A percentile compares a stretch with the other conserved stretches of the same genome.
These are phyloP conservation scores for Kazachstania viticola DNA, from an alignment of 805 yeast genomes.

Conservation along the genomic window DNA sequence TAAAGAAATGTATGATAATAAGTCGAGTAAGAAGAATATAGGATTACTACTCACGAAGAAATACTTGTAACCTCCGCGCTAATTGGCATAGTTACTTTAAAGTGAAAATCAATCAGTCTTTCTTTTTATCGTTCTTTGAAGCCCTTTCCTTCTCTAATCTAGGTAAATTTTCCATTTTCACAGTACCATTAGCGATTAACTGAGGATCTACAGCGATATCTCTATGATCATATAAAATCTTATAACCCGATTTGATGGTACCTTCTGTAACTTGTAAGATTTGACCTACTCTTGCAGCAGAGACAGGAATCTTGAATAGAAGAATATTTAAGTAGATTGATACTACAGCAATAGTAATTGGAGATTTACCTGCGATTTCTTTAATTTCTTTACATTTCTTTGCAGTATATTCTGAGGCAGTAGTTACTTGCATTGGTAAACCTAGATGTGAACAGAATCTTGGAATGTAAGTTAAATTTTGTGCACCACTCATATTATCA, in stretches of 20 bases:
- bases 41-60: no score
- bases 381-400: slow-evolving; percentile 83
- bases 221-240: slow-evolving; percentile 64
- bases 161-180: slow-evolving; percentile 22
- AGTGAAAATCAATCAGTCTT: no score
- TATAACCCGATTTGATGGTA: slow-evolving; percentile 86
- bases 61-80: no score
- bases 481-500: slow-evolving; percentile 52
- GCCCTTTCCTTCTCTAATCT: slow-evolving; percentile 22
- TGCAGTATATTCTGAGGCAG: slow-evolving; percentile 89
- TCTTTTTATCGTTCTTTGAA: slow-evolving; percentile 10
- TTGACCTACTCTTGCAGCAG: slow-evolving; percentile 76
- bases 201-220: slow-evolving; percentile 43
- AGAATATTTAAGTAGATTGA: slow-evolving; percentile 88
- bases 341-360: slow-evolving; percentile 95
- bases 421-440: slow-evolving; percentile 68
- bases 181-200: slow-evolving; percentile 21
- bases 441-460: slow-evolving; percentile 95
- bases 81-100: no score
- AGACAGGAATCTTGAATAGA: slow-evolving; percentile 67
- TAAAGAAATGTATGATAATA: no score
- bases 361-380: slow-evolving; percentile 91
- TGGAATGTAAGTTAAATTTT: slow-evolving; percentile 90
- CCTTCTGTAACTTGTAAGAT: slow-evolving; percentile 96
- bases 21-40: no score